Percentiles rank a stretch among this genome's conserved stretches.
Evolutionary conservation across 768 basidiomycete genomes (phyloP).

Genomic region (Lentinula boryana): DNA sequence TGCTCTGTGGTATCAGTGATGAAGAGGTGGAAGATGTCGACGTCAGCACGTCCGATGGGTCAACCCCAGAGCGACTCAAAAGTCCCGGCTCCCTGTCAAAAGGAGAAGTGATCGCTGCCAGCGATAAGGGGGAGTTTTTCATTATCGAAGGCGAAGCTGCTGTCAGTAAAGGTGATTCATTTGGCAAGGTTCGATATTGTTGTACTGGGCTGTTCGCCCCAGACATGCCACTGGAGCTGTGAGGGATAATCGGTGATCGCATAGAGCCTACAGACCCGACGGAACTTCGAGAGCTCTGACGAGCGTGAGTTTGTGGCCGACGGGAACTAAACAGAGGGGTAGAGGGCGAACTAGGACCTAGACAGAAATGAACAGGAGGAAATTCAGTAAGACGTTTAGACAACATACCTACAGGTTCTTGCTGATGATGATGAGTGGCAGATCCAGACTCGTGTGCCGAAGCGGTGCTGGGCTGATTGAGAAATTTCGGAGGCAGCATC

Average conservation of each 20-base stretch:
- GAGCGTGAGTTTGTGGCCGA: background rate
- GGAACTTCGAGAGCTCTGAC: conserved; percentile 3
- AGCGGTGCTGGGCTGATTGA: background rate
- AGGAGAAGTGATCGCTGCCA: conserved; percentile 6
- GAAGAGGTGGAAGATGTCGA: conserved; percentile 25
- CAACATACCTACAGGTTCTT: background rate
- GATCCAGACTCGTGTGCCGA: background rate
- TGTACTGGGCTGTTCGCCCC: background rate
- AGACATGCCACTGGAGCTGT: background rate
- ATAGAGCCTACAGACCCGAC: conserved; percentile 1
- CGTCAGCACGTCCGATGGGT: background rate
- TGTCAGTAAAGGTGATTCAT: background rate
- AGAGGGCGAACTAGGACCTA: background rate
- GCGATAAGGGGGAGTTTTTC: background rate
- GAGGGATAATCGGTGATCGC: background rate
- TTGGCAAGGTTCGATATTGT: background rate
- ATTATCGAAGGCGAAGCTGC: background rate
- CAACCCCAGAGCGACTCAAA: background rate
- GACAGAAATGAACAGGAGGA: background rate
- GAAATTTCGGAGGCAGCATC: background rate
- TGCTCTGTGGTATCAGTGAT: conserved; percentile 28
- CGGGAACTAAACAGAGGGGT: background rate
- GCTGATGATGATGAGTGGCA: background rate
- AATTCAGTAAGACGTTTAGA: background rate
- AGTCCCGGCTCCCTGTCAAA: background rate